Percentiles rank a stretch among this genome's conserved stretches.
These are phyloP conservation scores for Chalciporus pseudorubinellus DNA, from an alignment of 768 basidiomycete species.

Conservation along the genomic window DNA sequence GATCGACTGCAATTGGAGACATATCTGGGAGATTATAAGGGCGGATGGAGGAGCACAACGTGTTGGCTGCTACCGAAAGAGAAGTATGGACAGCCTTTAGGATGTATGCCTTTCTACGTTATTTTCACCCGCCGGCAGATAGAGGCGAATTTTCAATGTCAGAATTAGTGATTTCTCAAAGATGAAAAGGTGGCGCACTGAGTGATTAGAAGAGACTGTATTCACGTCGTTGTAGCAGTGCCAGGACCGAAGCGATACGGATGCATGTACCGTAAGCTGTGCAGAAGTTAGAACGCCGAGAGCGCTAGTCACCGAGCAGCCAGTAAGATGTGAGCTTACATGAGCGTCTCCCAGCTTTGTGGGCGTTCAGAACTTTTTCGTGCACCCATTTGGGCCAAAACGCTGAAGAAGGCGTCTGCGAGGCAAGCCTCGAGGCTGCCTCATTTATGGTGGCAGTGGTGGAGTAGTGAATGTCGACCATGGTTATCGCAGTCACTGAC, in stretches of 20 bases:
- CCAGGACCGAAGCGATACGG: conserved; percentile 7
- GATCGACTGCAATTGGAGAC: conserved; percentile 17
- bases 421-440: conserved; percentile 29
- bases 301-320: neutral
- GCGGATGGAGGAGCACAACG: conserved; percentile 19
- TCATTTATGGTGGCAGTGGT: conserved; percentile 25
- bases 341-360: conserved; percentile 2
- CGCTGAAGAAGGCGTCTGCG: neutral
- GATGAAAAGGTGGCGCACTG: conserved; percentile 8
- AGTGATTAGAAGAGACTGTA: conserved; percentile 12
- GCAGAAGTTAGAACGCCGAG: conserved; percentile 4
- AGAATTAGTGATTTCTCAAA: conserved; percentile 28
- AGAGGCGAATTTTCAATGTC: conserved; percentile 15
- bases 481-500: conserved; percentile 8
- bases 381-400: neutral
- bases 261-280: conserved; percentile 12
- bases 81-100: conserved; percentile 24
- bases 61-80: conserved; percentile 16
- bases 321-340: neutral
- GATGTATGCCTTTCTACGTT: conserved; percentile 13
- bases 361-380: neutral
- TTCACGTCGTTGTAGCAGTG: conserved; percentile 26
- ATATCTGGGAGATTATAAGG: conserved; percentile 27
- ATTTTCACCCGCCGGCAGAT: conserved; percentile 15
- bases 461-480: neutral